phyloP scores from a whole-genome alignment of 805 yeast genomes.

The Candida oleophila region DNA sequence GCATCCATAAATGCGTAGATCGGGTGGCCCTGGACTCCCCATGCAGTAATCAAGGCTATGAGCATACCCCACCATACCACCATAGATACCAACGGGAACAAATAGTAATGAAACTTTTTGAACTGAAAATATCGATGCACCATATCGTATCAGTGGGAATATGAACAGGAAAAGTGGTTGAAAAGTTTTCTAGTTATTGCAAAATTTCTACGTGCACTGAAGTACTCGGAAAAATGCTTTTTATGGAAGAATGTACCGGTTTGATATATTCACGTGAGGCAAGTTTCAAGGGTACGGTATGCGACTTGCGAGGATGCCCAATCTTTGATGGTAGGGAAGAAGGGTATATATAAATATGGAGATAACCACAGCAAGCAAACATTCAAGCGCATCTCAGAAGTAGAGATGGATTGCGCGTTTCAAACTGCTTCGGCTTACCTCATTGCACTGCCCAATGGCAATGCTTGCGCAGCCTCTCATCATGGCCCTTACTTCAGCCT shows the following conservation, averaged over 20 bases:
- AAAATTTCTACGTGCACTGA: too few species aligned
- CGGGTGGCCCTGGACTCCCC: slow-evolving; percentile 84
- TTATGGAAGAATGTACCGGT: too few species aligned
- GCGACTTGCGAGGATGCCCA: too few species aligned
- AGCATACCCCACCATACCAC: slow-evolving; percentile 92
- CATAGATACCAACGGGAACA: slow-evolving; percentile 65
- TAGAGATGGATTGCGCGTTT: too few species aligned
- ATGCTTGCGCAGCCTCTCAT: neutral
- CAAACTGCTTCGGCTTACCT: neutral
- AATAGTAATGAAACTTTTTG: slow-evolving; percentile 48
- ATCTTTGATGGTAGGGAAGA: too few species aligned
- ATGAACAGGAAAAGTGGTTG: too few species aligned
- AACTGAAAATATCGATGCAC: slow-evolving; percentile 17
- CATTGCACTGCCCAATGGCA: neutral
- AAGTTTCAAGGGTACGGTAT: neutral
- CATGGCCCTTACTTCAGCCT: neutral
- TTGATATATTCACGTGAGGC: neutral
- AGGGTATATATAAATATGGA: too few species aligned
- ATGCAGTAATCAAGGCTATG: slow-evolving; percentile 69
- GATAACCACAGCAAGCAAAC: too few species aligned
- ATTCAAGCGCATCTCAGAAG: too few species aligned
- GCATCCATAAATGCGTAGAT: slow-evolving; percentile 53
- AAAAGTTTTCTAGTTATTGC: too few species aligned
- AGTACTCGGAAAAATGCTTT: too few species aligned
- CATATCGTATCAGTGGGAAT: too few species aligned